phyloP scores from a whole-genome alignment of 176 grass and related monocot genomes.

The Carex cristatella region DNA sequence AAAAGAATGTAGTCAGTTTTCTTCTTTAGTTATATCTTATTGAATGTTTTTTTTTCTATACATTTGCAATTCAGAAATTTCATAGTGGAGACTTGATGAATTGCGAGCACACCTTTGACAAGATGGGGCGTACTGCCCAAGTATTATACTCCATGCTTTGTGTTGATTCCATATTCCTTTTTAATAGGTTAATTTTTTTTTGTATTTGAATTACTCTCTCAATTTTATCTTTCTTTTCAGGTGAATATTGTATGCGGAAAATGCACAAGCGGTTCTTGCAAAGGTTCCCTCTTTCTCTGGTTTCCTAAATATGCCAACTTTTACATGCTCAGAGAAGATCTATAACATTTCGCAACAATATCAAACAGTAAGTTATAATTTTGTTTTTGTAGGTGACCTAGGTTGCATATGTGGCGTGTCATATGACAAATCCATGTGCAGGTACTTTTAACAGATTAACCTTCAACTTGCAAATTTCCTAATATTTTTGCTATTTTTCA shows the following conservation, averaged over 20 bases:
- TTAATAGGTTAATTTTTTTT: background rate
- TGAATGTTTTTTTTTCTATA: background rate
- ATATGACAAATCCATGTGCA: constrained; percentile 71
- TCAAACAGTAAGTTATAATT: background rate
- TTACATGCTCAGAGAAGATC: background rate
- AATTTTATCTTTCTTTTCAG: constrained; percentile 34
- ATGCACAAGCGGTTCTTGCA: constrained; percentile 63
- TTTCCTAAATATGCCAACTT: background rate
- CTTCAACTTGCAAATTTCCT: background rate
- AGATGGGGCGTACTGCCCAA: constrained; percentile 88
- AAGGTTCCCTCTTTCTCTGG: constrained; percentile 32
- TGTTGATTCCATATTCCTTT: background rate
- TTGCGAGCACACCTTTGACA: constrained; percentile 63
- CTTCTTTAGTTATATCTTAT: constrained; percentile 1
- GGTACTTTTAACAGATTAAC: constrained; percentile 41
- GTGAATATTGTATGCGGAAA: constrained; percentile 82
- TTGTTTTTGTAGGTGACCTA: constrained; percentile 41
- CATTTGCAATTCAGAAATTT: constrained; percentile 44
- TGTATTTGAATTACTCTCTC: constrained; percentile 11
- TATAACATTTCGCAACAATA: background rate
- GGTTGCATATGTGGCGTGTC: constrained; percentile 75
- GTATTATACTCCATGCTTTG: constrained; percentile 27
- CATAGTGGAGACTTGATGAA: constrained; percentile 70
- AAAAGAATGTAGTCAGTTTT: background rate
- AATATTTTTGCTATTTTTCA: constrained; percentile 18